Base-by-base conservation (phyloP, 2,329 filamentous ascomycete species). In the Penicillium sp. region DNA sequence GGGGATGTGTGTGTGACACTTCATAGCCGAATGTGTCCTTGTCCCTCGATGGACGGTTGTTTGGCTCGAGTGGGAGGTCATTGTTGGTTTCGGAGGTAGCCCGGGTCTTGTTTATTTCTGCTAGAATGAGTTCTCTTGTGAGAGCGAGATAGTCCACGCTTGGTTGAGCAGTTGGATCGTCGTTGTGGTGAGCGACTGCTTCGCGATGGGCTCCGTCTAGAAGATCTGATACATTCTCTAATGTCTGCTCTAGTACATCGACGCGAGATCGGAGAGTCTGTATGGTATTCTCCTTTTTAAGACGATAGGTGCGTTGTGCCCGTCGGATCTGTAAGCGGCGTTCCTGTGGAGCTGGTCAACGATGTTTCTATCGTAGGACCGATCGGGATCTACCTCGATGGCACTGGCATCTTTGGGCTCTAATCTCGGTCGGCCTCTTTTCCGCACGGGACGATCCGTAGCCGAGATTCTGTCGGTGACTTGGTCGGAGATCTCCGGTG, bases 321-420 rank as follows among this genome's bases (percentile, higher is more conserved):
- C 93, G 82, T 25, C 92, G 87, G 61, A 96, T 94, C 71, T 96
- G 92, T 5, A 90, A 93, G 53, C 92, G 84, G 51, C 92, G 88
- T 53, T 68, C 67, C 62, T 68, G 47, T 27, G 19, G 16, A 48
- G n/a, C 34, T 27, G 11, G 49, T 63, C 39, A 65, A 50, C 44
- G 38, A 33, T 34, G 21, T 27, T 38, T 29, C 23, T 15, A 25
- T 34, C 21, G n/a, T 16, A 40, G 10, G 25, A 7, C 36, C 46
- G 11, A n/a, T 39, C 19, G 21, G 21, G 34, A 46, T 40, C 27
- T 62, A 66, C 64, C 60, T 66, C 63, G 9, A 65, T 58, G 4
- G 64, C 63, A 39, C 60, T 56, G 3, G 64, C 64, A 57, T 66
- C 63, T 47, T 65, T 66, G 5, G 48, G 33, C n/a, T 63, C 57